phyloP scores from a whole-genome alignment of 305 asterid species.

The Ajuga reptans region DNA sequence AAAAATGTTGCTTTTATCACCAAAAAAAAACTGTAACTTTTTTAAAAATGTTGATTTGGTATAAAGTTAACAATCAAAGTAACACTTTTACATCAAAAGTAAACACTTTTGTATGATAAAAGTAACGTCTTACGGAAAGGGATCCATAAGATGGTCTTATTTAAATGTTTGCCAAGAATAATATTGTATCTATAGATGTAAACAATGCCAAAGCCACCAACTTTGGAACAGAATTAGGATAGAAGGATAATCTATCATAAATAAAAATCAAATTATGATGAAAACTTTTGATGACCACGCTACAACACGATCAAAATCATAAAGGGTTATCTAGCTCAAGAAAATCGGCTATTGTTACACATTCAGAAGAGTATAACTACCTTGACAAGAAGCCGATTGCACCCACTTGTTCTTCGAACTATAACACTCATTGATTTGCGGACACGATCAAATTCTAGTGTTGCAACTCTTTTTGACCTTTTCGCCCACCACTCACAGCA shows the following conservation, averaged over 20 bases:
- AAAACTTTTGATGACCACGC: not conserved
- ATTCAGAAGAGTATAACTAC: conserved; percentile 26
- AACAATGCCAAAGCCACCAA: too few relatives aligned
- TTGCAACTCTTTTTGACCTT: conserved; percentile 59
- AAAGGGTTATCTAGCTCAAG: not conserved
- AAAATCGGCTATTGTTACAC: not conserved
- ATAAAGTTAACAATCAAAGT: too few relatives aligned
- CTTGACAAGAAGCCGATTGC: conserved; percentile 86
- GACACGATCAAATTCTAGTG: conserved; percentile 80
- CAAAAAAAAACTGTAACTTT: too few relatives aligned
- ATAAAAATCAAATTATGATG: not conserved
- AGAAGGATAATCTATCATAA: not conserved
- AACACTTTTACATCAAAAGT: too few relatives aligned
- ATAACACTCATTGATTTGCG: conserved; percentile 90
- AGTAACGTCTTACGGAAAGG: too few relatives aligned
- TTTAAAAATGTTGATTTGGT: too few relatives aligned
- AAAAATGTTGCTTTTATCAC: too few relatives aligned
- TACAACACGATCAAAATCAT: not conserved
- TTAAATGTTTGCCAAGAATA: too few relatives aligned
- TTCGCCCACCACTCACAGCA: conserved; percentile 86
- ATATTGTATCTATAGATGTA: too few relatives aligned
- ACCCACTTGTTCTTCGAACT: conserved; percentile 49
- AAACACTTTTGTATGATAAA: too few relatives aligned
- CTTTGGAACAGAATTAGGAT: not conserved
- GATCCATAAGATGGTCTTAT: too few relatives aligned